Evolutionary conservation across 768 basidiomycete species (phyloP).

Genomic region (Lentinula sp.): DNA sequence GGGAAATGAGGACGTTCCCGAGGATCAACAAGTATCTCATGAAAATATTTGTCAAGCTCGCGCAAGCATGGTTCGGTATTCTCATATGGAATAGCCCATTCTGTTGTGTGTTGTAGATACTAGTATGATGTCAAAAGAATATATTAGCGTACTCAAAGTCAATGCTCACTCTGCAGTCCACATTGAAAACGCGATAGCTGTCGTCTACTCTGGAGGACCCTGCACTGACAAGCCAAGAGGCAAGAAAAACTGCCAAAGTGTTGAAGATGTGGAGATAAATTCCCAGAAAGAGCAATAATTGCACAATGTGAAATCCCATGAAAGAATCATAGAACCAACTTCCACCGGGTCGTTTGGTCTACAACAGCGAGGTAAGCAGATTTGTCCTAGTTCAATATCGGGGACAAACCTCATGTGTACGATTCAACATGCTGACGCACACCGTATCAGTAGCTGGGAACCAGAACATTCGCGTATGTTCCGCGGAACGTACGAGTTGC

Average conservation of each 20-base stretch:
- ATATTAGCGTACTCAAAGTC: neutral
- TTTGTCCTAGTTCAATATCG: slow-evolving; percentile 3
- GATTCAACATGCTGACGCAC: slow-evolving; percentile 66
- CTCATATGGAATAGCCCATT: slow-evolving; percentile 85
- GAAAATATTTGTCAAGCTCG: slow-evolving; percentile 69
- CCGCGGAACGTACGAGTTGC: slow-evolving; percentile 49
- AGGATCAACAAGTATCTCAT: slow-evolving; percentile 56
- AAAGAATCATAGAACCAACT: slow-evolving; percentile 69
- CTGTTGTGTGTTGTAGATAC: slow-evolving; percentile 92
- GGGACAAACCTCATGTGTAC: slow-evolving; percentile 57
- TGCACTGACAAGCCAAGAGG: slow-evolving; percentile 59
- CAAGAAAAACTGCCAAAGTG: slow-evolving; percentile 53
- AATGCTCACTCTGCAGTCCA: slow-evolving; percentile 79
- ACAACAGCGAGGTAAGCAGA: slow-evolving; percentile 3
- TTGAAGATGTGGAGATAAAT: slow-evolving; percentile 61
- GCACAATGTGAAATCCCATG: slow-evolving; percentile 75
- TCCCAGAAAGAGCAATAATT: slow-evolving; percentile 76
- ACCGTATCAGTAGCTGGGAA: slow-evolving; percentile 74
- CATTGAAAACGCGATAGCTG: slow-evolving; percentile 81
- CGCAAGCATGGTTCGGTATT: slow-evolving; percentile 60
- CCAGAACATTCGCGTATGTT: slow-evolving; percentile 97
- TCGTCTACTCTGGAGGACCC: slow-evolving; percentile 64
- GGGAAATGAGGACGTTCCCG: slow-evolving; percentile 83
- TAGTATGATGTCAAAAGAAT: slow-evolving; percentile 19
- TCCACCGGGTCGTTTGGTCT: slow-evolving; percentile 47